These are phyloP conservation scores for Rhizomucor miehei DNA, from an alignment of 371 early-diverging fungal species.

Conservation along the genomic window DNA sequence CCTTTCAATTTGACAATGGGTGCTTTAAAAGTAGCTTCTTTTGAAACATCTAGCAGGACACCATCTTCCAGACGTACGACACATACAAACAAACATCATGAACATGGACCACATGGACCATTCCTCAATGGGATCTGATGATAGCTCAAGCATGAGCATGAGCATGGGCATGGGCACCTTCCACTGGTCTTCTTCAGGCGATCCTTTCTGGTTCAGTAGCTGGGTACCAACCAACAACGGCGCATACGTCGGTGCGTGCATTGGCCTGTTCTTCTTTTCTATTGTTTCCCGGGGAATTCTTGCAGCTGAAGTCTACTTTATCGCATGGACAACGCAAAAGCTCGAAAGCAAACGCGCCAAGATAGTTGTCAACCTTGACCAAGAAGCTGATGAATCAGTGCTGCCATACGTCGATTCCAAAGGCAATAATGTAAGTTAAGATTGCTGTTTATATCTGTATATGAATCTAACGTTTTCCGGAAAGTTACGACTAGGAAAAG, in stretches of 20 bases:
- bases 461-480: too few species aligned
- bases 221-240: slow-evolving; percentile 49
- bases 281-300: slow-evolving; percentile 46
- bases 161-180: slow-evolving; percentile 43
- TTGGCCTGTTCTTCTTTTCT: slow-evolving; percentile 52
- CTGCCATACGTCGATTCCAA: too few species aligned
- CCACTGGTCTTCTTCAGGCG: slow-evolving; percentile 39
- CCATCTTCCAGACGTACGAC: too few species aligned
- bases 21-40: background rate
- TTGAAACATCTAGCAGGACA: background rate
- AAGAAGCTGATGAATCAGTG: too few species aligned
- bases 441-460: too few species aligned
- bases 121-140: slow-evolving; percentile 2
- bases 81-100: background rate
- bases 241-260: slow-evolving; percentile 55
- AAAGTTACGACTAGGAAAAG: too few species aligned
- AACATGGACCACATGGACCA: slow-evolving; percentile 18
- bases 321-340: slow-evolving; percentile 34
- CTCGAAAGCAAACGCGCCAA: slow-evolving; percentile 21
- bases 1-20: slow-evolving; percentile 1
- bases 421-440: too few species aligned
- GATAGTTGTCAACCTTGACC: too few species aligned
- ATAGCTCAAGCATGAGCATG: slow-evolving; percentile 5
- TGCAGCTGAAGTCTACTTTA: slow-evolving; percentile 50
- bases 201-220: slow-evolving; percentile 36